Evolutionary conservation across 2,329 filamentous ascomycete species (phyloP).

Genomic region (Keithomyces neogunnii): DNA sequence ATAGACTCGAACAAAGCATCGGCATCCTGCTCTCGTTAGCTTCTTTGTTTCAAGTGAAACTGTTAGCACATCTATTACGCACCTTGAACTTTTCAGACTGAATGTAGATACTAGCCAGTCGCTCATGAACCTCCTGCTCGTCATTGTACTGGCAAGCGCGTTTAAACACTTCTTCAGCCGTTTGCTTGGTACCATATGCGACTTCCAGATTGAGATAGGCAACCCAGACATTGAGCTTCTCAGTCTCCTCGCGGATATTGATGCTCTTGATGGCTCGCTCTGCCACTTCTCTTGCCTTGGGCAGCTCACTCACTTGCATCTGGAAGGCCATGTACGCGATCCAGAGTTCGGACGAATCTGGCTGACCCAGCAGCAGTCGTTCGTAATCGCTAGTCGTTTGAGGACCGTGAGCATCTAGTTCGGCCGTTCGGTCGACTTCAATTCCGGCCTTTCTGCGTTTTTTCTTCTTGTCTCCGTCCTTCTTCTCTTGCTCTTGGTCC

Average conservation of each 20-base stretch:
- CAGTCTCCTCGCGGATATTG: slow-evolving; percentile 79
- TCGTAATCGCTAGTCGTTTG: slow-evolving; percentile 91
- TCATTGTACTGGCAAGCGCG: slow-evolving; percentile 92
- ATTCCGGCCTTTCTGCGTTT: slow-evolving; percentile 70
- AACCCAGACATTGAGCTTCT: slow-evolving; percentile 94
- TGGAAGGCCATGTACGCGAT: slow-evolving; percentile 99
- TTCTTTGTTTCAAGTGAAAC: neutral
- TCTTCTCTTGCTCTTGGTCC: slow-evolving; percentile 19
- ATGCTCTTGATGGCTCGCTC: slow-evolving; percentile 88
- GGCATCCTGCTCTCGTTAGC: slow-evolving; percentile 54
- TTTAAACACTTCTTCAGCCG: slow-evolving; percentile 79
- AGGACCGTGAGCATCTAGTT: slow-evolving; percentile 80
- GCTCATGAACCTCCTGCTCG: slow-evolving; percentile 78
- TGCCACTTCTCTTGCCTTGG: slow-evolving; percentile 80
- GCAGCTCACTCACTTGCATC: slow-evolving; percentile 80
- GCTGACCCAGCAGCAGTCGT: slow-evolving; percentile 81
- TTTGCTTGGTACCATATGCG: slow-evolving; percentile 76
- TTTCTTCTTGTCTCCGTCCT: slow-evolving; percentile 35
- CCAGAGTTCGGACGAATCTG: slow-evolving; percentile 90
- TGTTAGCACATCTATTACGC: slow-evolving; percentile 27
- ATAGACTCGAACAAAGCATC: slow-evolving; percentile 81
- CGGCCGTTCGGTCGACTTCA: slow-evolving; percentile 82
- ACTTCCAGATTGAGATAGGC: slow-evolving; percentile 92
- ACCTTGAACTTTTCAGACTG: slow-evolving; percentile 79
- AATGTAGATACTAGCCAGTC: slow-evolving; percentile 89